These are phyloP conservation scores for Macrolepiota fuliginosa DNA, from an alignment of 768 basidiomycete genomes.

Conservation along the genomic window DNA sequence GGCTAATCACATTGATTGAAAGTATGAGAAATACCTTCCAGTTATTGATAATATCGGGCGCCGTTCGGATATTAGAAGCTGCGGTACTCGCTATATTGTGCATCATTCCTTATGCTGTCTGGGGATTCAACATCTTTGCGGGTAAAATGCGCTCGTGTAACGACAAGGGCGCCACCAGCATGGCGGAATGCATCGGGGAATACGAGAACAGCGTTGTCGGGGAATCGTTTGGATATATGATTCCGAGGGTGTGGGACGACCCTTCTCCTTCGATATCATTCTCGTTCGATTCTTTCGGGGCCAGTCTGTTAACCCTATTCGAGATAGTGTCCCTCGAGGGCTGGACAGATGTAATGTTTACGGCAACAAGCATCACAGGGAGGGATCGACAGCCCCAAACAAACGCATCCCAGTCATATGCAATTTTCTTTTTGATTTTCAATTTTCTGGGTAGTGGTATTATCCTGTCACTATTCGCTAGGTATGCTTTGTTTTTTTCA, in stretches of 20 bases:
- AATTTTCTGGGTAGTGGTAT: slow-evolving; percentile 92
- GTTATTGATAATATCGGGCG: slow-evolving; percentile 83
- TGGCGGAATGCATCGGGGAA: slow-evolving; percentile 71
- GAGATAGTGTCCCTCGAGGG: slow-evolving; percentile 96
- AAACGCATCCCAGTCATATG: slow-evolving; percentile 77
- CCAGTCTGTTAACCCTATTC: slow-evolving; percentile 87
- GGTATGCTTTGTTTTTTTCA: slow-evolving; percentile 43
- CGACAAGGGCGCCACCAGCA: slow-evolving; percentile 53
- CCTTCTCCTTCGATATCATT: slow-evolving; percentile 84
- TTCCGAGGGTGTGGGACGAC: slow-evolving; percentile 87
- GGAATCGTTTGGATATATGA: slow-evolving; percentile 61
- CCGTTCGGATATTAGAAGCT: slow-evolving; percentile 82
- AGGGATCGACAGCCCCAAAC: slow-evolving; percentile 63
- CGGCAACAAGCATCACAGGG: slow-evolving; percentile 77
- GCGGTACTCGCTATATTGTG: slow-evolving; percentile 87
- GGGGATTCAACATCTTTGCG: slow-evolving; percentile 92
- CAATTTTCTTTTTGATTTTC: slow-evolving; percentile 89
- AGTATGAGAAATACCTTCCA: slow-evolving; percentile 87
- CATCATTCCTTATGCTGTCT: slow-evolving; percentile 92
- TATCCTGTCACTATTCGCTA: slow-evolving; percentile 87
- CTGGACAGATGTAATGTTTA: slow-evolving; percentile 89
- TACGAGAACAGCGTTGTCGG: slow-evolving; percentile 64
- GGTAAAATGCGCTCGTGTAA: slow-evolving; percentile 86
- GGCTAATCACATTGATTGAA: slow-evolving; percentile 86
- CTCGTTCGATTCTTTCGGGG: slow-evolving; percentile 84